phyloP scores from a whole-genome alignment of 768 basidiomycete genomes.

The Asterophora parasitica region DNA sequence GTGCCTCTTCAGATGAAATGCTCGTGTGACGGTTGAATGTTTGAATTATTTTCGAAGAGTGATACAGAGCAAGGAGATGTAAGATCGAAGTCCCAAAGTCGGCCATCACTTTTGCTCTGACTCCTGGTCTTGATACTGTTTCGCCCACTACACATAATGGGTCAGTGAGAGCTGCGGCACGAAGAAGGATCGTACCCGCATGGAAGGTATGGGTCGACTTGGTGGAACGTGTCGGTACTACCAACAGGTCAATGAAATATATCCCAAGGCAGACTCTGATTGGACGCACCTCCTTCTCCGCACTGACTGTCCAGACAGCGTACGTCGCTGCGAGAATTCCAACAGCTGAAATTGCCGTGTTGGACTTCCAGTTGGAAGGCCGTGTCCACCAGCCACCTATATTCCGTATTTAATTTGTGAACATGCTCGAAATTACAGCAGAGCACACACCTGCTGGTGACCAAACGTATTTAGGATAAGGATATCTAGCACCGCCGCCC shows the following conservation, averaged over 20 bases:
- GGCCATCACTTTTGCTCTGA: constrained; percentile 11
- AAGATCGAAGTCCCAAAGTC: not conserved
- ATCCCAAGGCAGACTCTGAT: not conserved
- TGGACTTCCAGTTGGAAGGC: constrained; percentile 84
- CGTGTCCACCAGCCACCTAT: constrained; percentile 95
- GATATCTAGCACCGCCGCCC: constrained; percentile 86
- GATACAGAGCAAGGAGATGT: constrained; percentile 4
- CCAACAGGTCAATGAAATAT: not conserved
- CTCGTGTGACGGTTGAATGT: not conserved
- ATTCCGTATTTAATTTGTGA: not conserved
- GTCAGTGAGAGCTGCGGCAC: not conserved
- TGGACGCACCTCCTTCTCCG: constrained; percentile 68
- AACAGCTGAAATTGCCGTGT: constrained; percentile 69
- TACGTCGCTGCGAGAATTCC: constrained; percentile 69
- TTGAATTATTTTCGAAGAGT: not conserved
- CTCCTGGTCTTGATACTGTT: constrained; percentile 25
- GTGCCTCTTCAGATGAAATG: not conserved
- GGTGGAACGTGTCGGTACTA: constrained; percentile 61
- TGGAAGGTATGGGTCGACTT: constrained; percentile 70
- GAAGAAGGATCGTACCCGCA: constrained; percentile 47
- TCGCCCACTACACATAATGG: constrained; percentile 26
- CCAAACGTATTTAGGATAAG: constrained; percentile 94
- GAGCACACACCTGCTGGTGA: constrained; percentile 71
- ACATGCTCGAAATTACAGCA: constrained; percentile 4
- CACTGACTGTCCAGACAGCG: constrained; percentile 64